Percentiles rank a stretch among this genome's conserved stretches.
Evolutionary conservation across 768 basidiomycete species (phyloP).

Genomic region (Tulasnella sp.): DNA sequence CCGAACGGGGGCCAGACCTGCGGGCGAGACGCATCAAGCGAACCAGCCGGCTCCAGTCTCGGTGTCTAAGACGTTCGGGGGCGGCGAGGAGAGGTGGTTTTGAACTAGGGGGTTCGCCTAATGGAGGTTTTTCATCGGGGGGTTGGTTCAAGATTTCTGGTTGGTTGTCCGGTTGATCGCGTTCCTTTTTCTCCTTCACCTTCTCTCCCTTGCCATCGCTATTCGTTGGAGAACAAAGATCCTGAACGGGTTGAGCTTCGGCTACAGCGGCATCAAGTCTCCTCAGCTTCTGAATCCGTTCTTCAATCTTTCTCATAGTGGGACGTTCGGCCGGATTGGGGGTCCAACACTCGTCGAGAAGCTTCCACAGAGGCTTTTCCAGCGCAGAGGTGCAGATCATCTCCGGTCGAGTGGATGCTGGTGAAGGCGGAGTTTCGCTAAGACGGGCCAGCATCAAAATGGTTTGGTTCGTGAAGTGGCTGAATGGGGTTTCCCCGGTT

Average conservation of each 20-base stretch:
- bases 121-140: background rate
- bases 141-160: background rate
- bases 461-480: background rate
- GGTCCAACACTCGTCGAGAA: background rate
- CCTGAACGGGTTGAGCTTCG: background rate
- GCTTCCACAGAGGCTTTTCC: background rate
- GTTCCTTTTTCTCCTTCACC: background rate
- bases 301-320: background rate
- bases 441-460: background rate
- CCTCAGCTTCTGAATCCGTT: background rate
- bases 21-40: background rate
- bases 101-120: background rate
- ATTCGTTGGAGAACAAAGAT: no score
- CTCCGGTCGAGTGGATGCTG: background rate
- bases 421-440: background rate
- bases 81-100: background rate
- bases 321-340: background rate
- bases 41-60: background rate
- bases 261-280: background rate
- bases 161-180: background rate
- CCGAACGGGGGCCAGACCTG: background rate
- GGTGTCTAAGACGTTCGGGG: background rate
- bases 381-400: background rate
- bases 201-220: background rate
- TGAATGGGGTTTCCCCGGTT: background rate